phyloP scores from a whole-genome alignment of 371 early-diverging fungal species.

The Gilbertella persicaria region DNA sequence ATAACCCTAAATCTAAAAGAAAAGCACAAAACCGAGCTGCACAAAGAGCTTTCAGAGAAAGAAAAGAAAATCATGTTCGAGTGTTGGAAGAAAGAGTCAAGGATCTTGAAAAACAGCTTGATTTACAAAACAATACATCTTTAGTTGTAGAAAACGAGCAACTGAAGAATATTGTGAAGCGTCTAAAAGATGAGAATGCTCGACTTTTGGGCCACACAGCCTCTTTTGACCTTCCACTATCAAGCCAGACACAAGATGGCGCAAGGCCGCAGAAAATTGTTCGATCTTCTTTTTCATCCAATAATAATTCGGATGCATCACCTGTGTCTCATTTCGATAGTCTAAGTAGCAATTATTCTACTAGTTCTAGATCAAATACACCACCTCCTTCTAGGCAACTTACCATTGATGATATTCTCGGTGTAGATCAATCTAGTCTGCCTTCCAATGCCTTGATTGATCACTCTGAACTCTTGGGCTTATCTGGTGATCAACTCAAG shows the following conservation, averaged over 20 bases:
- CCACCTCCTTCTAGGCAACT: slow-evolving; percentile 6
- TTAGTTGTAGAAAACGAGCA: slow-evolving; percentile 58
- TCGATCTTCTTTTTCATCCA: slow-evolving; percentile 11
- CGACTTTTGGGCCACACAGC: slow-evolving; percentile 40
- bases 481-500: neutral
- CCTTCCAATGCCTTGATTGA: slow-evolving; percentile 19
- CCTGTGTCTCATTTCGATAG: slow-evolving; percentile 13
- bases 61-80: slow-evolving; percentile 67
- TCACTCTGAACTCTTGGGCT: slow-evolving; percentile 19
- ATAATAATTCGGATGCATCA: neutral
- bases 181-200: slow-evolving; percentile 51
- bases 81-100: slow-evolving; percentile 65
- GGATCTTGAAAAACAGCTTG: slow-evolving; percentile 55
- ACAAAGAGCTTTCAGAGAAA: slow-evolving; percentile 75
- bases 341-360: slow-evolving; percentile 7
- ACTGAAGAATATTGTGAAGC: slow-evolving; percentile 46
- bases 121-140: slow-evolving; percentile 18
- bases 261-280: slow-evolving; percentile 30
- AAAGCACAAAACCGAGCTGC: slow-evolving; percentile 77
- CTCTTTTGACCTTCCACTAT: slow-evolving; percentile 51
- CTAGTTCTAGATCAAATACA: slow-evolving; percentile 18
- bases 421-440: neutral
- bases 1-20: slow-evolving; percentile 50
- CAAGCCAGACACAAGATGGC: slow-evolving; percentile 1
- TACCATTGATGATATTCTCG: slow-evolving; percentile 17